Base-by-base conservation (phyloP, 2,329 filamentous ascomycete genomes). In the Talaromyces amestolkiae region DNA sequence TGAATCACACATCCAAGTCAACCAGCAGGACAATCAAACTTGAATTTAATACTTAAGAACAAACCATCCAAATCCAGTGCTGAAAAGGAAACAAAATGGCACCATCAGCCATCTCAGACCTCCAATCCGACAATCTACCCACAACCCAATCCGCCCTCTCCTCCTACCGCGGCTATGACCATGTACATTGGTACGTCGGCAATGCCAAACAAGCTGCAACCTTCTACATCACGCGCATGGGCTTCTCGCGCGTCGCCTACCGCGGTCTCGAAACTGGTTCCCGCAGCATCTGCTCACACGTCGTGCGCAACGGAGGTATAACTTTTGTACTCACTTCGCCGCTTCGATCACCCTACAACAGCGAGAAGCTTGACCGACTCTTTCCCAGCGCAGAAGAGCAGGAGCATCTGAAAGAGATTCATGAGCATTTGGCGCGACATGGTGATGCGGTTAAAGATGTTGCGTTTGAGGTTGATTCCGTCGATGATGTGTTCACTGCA, bases 381-480 rank as follows among this genome's bases (percentile, higher is more conserved):
- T 88, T 89, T 70, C 39, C 51, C 22, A 17, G 24, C 27, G 56
- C 71, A 1, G 85, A 87, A 63, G 93, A 97, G 61, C 84, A 84
- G 67, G 79, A 78, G 27, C 80, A 91, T 47, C 82, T 97, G 22
- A 79, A 80, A 65, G 90, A 94, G 71, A 92, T 97, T 68, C 89
- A 96, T 75, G 84, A 83, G 17, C 93, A 97, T 77, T 86, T 96
- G 45, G 91, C 93, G 80, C 86, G 87, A 68, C 94, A 98, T 74
- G 93, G 94, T 27, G 94, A 98, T 78, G 94, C 90, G 13, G 93
- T 97, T 63, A 97, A 96, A 80, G 94, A 97, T 73, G 93, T 97
- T 39, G 91, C 93, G 11, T 97, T 97, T 75, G 92, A 96, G 77
- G 94, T 98, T 13, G 93, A 98, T 78, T 87, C 92, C 73, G 92